A percentile compares a stretch with the other conserved stretches of the same genome.
Evolutionary conservation across 2,329 filamentous ascomycete genomes (phyloP).

Genomic region (Alternaria infectoria): DNA sequence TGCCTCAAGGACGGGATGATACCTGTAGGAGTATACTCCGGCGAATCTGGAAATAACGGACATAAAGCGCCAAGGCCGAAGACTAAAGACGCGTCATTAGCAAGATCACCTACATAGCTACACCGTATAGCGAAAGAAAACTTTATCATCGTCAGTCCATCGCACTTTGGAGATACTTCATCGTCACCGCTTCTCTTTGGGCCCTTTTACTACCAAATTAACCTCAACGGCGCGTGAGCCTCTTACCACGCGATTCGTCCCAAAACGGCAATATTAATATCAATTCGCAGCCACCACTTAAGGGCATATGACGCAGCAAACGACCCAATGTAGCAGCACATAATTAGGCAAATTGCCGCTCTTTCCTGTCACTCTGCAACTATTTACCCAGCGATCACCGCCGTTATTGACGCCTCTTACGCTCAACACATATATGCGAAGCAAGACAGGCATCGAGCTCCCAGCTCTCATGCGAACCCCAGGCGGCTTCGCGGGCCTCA

Average conservation of each 20-base stretch:
- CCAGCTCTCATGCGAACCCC: conserved; percentile 9
- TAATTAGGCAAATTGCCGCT: conserved; percentile 2
- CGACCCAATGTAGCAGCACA: not conserved
- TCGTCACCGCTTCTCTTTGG: not conserved
- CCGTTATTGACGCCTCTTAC: not conserved
- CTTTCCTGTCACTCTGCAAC: not conserved
- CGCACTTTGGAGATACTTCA: not conserved
- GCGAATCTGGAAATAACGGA: not conserved
- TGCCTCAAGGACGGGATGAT: not conserved
- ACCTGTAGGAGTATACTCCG: not conserved
- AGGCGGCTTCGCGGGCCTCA: conserved; percentile 11
- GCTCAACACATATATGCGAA: conserved; percentile 4
- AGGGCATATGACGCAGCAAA: not conserved
- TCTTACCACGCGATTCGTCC: not conserved
- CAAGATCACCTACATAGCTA: not conserved
- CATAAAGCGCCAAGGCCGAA: not conserved
- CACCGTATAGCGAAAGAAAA: not conserved
- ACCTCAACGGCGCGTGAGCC: not conserved
- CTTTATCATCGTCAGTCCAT: not conserved
- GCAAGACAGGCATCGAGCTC: conserved; percentile 5
- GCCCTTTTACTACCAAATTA: not conserved
- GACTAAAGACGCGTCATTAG: not conserved
- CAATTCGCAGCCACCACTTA: not conserved
- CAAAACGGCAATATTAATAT: conserved; percentile 9
- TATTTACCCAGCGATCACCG: not conserved